These are phyloP conservation scores for Malassezia sp. DNA, from an alignment of 1,284 basidiomycete species.

Conservation along the genomic window DNA sequence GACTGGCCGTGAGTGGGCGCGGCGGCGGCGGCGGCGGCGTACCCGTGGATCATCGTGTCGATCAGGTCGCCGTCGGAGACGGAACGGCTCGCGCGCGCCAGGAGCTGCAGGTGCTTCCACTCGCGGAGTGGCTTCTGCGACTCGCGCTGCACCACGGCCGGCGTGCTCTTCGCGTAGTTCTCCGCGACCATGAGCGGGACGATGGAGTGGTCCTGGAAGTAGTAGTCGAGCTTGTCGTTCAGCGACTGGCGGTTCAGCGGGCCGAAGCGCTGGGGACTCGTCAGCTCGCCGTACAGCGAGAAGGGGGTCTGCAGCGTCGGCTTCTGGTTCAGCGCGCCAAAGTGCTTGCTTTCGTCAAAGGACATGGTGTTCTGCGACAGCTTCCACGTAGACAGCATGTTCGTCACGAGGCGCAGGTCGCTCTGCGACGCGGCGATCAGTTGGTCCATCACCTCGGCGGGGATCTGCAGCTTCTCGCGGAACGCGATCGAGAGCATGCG, in stretches of 20 bases:
- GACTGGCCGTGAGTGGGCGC: too few relatives aligned
- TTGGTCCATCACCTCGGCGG: constrained; percentile 80
- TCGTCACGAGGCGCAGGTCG: constrained; percentile 89
- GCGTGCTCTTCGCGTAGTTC: constrained; percentile 56
- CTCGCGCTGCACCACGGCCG: constrained; percentile 48
- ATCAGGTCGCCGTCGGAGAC: constrained; percentile 94
- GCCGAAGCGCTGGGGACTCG: constrained; percentile 80
- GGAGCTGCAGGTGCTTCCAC: constrained; percentile 64
- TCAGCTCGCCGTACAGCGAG: constrained; percentile 53
- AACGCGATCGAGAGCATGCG: constrained; percentile 66
- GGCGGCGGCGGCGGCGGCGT: too few relatives aligned
- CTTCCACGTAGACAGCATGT: constrained; percentile 95
- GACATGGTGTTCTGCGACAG: constrained; percentile 29
- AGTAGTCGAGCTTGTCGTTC: constrained; percentile 84
- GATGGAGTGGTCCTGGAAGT: constrained; percentile 90
- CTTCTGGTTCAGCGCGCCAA: constrained; percentile 79
- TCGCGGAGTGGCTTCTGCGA: constrained; percentile 48
- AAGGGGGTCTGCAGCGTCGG: constrained; percentile 59
- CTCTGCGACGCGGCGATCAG: constrained; percentile 77
- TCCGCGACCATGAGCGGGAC: constrained; percentile 76
- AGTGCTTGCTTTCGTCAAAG: constrained; percentile 62
- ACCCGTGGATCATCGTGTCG: constrained; percentile 75
- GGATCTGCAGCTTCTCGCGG: constrained; percentile 65
- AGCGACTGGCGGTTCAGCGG: constrained; percentile 67
- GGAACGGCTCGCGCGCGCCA: constrained; percentile 63